Conservation (phyloP, 2,329 filamentous ascomycete species). For the Calcarisporium arbuscula region DNA sequence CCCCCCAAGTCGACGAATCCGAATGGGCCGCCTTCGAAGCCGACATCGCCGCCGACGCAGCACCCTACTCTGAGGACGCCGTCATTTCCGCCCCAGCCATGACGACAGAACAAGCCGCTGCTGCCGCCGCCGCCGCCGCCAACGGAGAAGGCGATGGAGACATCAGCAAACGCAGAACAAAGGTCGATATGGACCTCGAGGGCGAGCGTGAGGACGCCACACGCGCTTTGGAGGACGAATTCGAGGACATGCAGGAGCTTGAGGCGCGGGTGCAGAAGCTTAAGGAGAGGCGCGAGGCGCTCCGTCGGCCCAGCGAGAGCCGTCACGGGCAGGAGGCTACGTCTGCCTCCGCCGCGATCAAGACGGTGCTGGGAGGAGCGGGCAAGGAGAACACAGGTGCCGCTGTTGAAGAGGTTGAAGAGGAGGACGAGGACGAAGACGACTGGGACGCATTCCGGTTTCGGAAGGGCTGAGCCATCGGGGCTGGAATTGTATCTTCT, state of each 20-base stretch:
- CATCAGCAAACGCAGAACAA: slow-evolving; percentile 39
- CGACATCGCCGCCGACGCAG: slow-evolving; percentile 55
- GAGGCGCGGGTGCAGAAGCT: slow-evolving; percentile 64
- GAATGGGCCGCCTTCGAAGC: slow-evolving; percentile 87
- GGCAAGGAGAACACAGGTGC: slow-evolving; percentile 23
- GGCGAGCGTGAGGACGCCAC: slow-evolving; percentile 72
- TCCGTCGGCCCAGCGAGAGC: slow-evolving; percentile 30
- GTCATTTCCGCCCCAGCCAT: slow-evolving; percentile 65
- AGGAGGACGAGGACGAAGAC: slow-evolving; percentile 41
- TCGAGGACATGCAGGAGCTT: slow-evolving; percentile 76
- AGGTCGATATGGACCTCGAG: slow-evolving; percentile 48
- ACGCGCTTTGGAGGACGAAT: slow-evolving; percentile 66
- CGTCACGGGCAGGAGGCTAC: slow-evolving; percentile 21
- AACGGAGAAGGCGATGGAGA: slow-evolving; percentile 41
- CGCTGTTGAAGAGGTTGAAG: slow-evolving; percentile 29
- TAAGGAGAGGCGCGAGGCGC: slow-evolving; percentile 64
- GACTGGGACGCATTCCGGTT: slow-evolving; percentile 59
- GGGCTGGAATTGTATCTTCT: slow-evolving; percentile 1
- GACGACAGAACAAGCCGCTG: slow-evolving; percentile 55
- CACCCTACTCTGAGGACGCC: slow-evolving; percentile 37
- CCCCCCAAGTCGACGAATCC: slow-evolving; percentile 54
- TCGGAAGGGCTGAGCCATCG: slow-evolving; percentile 12
- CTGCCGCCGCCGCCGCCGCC: slow-evolving; percentile 41
- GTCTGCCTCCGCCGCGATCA: slow-evolving; percentile 4
- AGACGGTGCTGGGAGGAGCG: slow-evolving; percentile 8